Conservation (phyloP, 2,329 filamentous ascomycete species). For the Madurella fahalii region DNA sequence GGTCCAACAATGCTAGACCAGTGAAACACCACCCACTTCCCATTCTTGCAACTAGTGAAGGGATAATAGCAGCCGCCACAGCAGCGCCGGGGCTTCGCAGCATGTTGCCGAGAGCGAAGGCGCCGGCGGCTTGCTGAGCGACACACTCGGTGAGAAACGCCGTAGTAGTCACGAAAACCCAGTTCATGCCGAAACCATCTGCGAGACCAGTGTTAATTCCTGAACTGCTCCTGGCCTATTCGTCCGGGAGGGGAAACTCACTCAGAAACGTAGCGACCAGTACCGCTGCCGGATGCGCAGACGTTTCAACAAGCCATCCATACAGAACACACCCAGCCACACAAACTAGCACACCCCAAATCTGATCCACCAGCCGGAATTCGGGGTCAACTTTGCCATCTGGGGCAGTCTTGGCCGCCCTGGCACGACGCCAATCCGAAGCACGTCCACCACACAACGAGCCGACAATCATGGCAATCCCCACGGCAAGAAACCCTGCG, state of each 20-base stretch:
- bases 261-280: conserved; percentile 14
- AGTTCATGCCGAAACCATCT: conserved; percentile 20
- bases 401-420: not conserved
- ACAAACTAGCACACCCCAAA: conserved; percentile 15
- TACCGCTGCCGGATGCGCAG: conserved; percentile 8
- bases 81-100: conserved; percentile 14
- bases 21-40: conserved; percentile 17
- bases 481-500: conserved; percentile 14
- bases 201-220: not conserved
- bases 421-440: conserved; percentile 16
- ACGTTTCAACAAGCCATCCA: conserved; percentile 11
- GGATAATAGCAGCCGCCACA: conserved; percentile 10
- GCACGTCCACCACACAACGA: conserved; percentile 13
- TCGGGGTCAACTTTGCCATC: conserved; percentile 18
- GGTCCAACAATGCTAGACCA: conserved; percentile 6
- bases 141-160: conserved; percentile 18
- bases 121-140: conserved; percentile 14
- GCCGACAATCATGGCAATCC: conserved; percentile 14
- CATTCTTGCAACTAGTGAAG: conserved; percentile 11
- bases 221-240: no score
- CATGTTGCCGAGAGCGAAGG: conserved; percentile 18
- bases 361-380: conserved; percentile 15
- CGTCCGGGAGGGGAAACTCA: not conserved
- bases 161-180: conserved; percentile 18
- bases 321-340: conserved; percentile 11